Percentiles rank a stretch among this genome's conserved stretches.
phyloP scores from a whole-genome alignment of 2,329 filamentous ascomycete genomes.

The Fusarium austroafricanum region DNA sequence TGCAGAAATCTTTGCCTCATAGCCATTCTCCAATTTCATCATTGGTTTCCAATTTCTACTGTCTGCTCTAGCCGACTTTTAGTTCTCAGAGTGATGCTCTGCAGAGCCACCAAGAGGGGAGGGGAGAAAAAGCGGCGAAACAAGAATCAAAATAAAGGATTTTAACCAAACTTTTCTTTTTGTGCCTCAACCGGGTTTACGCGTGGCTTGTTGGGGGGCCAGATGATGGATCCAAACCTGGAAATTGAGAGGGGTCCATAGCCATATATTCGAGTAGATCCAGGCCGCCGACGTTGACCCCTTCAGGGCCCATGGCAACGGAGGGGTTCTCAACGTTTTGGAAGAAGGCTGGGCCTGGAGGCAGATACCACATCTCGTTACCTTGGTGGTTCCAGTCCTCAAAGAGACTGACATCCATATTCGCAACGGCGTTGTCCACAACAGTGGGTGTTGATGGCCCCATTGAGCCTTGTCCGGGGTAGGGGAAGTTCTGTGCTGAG shows the following conservation, averaged over 20 bases:
- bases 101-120: no score
- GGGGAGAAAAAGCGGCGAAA: not conserved
- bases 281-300: slow-evolving; percentile 73
- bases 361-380: slow-evolving; percentile 75
- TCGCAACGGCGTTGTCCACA: slow-evolving; percentile 44
- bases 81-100: not conserved
- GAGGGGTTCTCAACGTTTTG: slow-evolving; percentile 71
- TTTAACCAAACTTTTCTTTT: not conserved
- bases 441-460: slow-evolving; percentile 63
- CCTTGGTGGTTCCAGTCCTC: slow-evolving; percentile 67
- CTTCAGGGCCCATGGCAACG: slow-evolving; percentile 75
- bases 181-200: not conserved
- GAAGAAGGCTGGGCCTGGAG: slow-evolving; percentile 72
- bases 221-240: slow-evolving; percentile 48
- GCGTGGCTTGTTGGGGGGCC: slow-evolving; percentile 39
- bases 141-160: not conserved
- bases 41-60: not conserved
- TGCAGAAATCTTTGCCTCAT: not conserved
- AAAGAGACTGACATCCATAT: slow-evolving; percentile 58
- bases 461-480: slow-evolving; percentile 62
- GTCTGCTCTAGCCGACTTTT: not conserved
- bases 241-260: slow-evolving; percentile 63
- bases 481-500: slow-evolving; percentile 65
- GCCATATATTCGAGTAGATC: slow-evolving; percentile 77
- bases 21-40: not conserved